Conservation (phyloP, 2,329 filamentous ascomycete genomes). For the Endoconidiophora polonica region DNA sequence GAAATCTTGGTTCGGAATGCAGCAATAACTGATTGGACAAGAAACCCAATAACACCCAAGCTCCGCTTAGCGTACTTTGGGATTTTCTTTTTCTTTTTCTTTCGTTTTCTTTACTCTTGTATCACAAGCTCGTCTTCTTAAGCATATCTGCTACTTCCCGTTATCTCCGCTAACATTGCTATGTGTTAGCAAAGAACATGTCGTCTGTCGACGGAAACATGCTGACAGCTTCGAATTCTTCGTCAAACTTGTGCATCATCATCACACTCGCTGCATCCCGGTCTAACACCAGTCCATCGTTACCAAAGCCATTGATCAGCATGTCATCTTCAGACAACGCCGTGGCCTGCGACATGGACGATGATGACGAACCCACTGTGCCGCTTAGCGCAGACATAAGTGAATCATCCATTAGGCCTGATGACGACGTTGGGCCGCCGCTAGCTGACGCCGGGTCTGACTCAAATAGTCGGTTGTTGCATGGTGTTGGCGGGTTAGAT, state of each 20-base stretch:
- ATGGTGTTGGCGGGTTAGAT: slow-evolving; percentile 37
- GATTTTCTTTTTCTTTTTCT: neutral
- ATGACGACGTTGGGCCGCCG: slow-evolving; percentile 14
- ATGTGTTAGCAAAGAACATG: slow-evolving; percentile 31
- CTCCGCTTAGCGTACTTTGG: neutral
- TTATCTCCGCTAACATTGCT: slow-evolving; percentile 2
- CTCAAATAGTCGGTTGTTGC: slow-evolving; percentile 27
- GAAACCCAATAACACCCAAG: neutral
- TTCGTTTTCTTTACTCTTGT: neutral
- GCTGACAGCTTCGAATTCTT: slow-evolving; percentile 32
- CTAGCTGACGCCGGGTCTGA: slow-evolving; percentile 21
- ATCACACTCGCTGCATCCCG: slow-evolving; percentile 29
- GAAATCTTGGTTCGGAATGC: neutral
- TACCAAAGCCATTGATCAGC: slow-evolving; percentile 27
- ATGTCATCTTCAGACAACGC: slow-evolving; percentile 23
- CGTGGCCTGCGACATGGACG: neutral
- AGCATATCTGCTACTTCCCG: neutral
- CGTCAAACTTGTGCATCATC: slow-evolving; percentile 37
- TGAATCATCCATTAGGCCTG: slow-evolving; percentile 13
- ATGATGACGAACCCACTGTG: slow-evolving; percentile 11
- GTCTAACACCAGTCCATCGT: slow-evolving; percentile 28
- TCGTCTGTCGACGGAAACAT: slow-evolving; percentile 37
- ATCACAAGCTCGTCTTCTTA: neutral
- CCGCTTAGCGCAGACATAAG: slow-evolving; percentile 18
- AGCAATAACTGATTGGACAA: neutral